Percentiles rank a stretch among this genome's conserved stretches.
These are phyloP conservation scores for Sextonia rubra DNA, from an alignment of 164 flowering plant genomes.

Conservation along the genomic window DNA sequence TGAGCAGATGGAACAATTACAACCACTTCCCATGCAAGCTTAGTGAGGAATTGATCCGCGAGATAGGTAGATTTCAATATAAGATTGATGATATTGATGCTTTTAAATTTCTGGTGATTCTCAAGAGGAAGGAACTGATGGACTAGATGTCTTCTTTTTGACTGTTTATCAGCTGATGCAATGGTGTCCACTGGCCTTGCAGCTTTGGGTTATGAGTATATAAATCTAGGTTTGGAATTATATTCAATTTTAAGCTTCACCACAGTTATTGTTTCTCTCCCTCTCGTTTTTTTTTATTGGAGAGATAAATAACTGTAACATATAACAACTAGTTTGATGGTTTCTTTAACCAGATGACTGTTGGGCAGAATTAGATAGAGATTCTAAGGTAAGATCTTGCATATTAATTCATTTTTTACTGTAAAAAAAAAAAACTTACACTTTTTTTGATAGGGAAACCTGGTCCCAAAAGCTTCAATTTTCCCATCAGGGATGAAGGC, in stretches of 20 bases:
- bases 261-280: no score
- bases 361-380: conserved; percentile 57
- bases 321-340: background rate
- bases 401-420: no score
- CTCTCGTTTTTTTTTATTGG: background rate
- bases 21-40: conserved; percentile 12
- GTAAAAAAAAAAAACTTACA: background rate
- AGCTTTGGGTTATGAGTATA: conserved; percentile 29
- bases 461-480: conserved; percentile 43
- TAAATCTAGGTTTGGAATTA: conserved; percentile 31
- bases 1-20: conserved; percentile 15
- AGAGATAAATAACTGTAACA: background rate
- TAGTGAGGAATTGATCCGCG: conserved; percentile 9
- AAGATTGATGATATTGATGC: no score
- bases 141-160: background rate
- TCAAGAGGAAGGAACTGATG: background rate
- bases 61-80: conserved; percentile 8
- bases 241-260: background rate
- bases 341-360: conserved; percentile 47
- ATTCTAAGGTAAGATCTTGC: conserved; percentile 33
- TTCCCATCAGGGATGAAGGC: conserved; percentile 71
- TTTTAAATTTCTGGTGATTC: background rate
- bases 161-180: conserved; percentile 35
- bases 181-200: conserved; percentile 40
- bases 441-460: conserved; percentile 38